phyloP scores from a whole-genome alignment of 352 stramenopile species.

The Pythium biforme region DNA sequence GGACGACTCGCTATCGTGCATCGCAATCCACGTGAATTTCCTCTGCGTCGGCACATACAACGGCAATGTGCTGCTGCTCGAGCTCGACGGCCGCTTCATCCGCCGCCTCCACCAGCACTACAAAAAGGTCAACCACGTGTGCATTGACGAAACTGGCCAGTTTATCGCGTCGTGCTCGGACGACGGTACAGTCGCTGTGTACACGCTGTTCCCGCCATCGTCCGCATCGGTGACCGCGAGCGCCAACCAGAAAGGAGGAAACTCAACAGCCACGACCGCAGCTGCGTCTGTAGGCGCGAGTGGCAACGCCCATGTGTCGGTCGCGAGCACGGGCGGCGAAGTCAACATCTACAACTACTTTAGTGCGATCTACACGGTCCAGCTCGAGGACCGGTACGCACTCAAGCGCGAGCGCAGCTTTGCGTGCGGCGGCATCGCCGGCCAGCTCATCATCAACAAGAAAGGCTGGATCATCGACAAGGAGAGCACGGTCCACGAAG shows the following conservation, averaged over 20 bases:
- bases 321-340: constrained; percentile 72
- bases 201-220: constrained; percentile 59
- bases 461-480: constrained; percentile 89
- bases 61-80: constrained; percentile 76
- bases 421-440: constrained; percentile 71
- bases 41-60: constrained; percentile 75
- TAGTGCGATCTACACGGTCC: constrained; percentile 75
- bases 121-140: constrained; percentile 87
- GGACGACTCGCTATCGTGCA: constrained; percentile 82
- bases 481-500: constrained; percentile 81
- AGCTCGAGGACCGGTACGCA: constrained; percentile 76
- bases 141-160: constrained; percentile 82
- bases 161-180: constrained; percentile 86
- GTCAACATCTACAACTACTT: constrained; percentile 91
- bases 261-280: constrained; percentile 13
- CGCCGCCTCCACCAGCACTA: constrained; percentile 83
- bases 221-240: constrained; percentile 1
- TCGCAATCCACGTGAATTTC: constrained; percentile 80
- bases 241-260: constrained; percentile 26
- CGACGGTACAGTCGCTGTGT: constrained; percentile 79
- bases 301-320: constrained; percentile 35
- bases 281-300: constrained; percentile 12
- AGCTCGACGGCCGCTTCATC: constrained; percentile 77
- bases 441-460: constrained; percentile 84
- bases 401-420: constrained; percentile 82